Evolutionary conservation across 805 yeast species (phyloP), one percentile per base, ranked within the genome.

Genomic region (Starmerella bombicola): DNA sequence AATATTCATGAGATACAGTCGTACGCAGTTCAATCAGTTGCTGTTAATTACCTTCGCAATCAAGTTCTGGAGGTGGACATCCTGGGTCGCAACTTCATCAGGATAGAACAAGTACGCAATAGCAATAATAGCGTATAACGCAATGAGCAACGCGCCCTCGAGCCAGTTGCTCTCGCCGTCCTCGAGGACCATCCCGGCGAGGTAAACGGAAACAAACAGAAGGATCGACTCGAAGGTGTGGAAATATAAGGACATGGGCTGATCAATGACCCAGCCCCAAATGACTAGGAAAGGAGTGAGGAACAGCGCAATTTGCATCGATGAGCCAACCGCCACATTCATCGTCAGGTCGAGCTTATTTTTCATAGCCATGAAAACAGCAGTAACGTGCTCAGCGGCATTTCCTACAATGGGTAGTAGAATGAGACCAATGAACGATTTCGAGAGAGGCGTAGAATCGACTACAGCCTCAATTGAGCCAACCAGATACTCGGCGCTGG

Each of bases 301-400:
- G 64, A 91, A 88, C 42, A 91, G 64, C 2, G 98, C 93, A 54
- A 91, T 86, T 63, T 91, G 98, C 61, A 91, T 72, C 3, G 95
- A 84, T 1, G 94, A 81, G 17, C 98, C 98, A 45, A 91, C 78
- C 2, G 98, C 97, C 35, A 91, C 97, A 43, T 95, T 94, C 51
- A 91, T 73, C 12, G 98, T 96, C 45, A 91, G 71, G 60, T 91
- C 97, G 95, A 91, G 91, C 64, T 91, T 91, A 62, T 91, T 83
- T 64, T 85, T 2, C 71, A 77, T 74, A 18, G 98, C 97, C 36
- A 91, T 97, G 47, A 84, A 72, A 28, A 91, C 80, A 3, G 97
- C 95, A 16, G 98, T 91, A 38, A 84, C 97, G 61, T 91, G 98
- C 62, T 91, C 98, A 10, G 97, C 97, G 3, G 98, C 98, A 55